Evolutionary conservation across 208 protist genomes (phyloP), one percentile per base, ranked within the genome.

Genomic region (Novymonas esmeraldas): DNA sequence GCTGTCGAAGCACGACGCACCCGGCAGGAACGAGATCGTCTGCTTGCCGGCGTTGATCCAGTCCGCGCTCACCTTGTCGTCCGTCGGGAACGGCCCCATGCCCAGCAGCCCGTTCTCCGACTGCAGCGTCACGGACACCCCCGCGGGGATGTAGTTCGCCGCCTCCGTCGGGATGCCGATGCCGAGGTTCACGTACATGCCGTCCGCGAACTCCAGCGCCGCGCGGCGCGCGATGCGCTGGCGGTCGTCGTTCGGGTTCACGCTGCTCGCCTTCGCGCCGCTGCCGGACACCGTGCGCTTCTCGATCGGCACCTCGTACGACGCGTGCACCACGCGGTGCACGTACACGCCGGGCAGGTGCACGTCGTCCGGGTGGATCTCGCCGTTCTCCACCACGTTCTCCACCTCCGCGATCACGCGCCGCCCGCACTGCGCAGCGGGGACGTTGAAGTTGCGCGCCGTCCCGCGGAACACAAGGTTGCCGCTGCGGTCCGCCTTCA

Each of bases 11-110:
- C 95, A 91, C 11, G 95, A 75, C 0, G 93, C 89, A 22, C 97
- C 97, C 24, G 97, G 95, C 31, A 99, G 74, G 28, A 90, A 95
- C 0, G 97, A 98, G 29, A 99, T 95, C 6, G 97, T 98, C 81
- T 99, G 94, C 75, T 99, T 99, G 46, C 97, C 96, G 9, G 98
- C 98, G 70, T 99, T 99, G 65, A 98, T 98, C 49, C 98, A 84
- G 80, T 99, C 97, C 6, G 94, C 51, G 72, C 97, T 90, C 24
- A 97, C 87, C 70, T 97, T 61, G 46, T 93, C 89, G 14, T 79
- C 52, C 28, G 73, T 61, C 18, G 97, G 97, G 84, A 94, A 98
- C 51, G 96, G 97, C 2, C 97, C 97, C 79, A 97, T 94, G 49
- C 94, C 94, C 4, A 98, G 79, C 13, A 98, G 71, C 16, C 96